These are phyloP conservation scores for Arthonia radiata DNA, from an alignment of 495 filamentous ascomycete genomes.

Conservation along the genomic window DNA sequence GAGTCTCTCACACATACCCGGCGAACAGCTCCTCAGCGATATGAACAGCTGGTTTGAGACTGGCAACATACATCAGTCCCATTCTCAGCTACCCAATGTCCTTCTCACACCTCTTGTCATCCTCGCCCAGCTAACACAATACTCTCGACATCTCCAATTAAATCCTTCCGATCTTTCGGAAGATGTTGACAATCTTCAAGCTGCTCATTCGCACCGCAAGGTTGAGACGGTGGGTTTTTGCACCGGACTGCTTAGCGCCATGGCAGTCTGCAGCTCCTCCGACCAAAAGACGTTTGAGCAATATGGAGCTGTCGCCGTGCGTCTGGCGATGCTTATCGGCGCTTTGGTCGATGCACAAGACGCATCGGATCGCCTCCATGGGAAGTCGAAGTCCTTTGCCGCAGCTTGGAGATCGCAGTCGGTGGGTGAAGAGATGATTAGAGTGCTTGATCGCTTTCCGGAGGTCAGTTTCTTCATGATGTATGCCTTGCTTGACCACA, in stretches of 20 bases:
- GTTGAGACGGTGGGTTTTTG: conserved; percentile 20
- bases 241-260: conserved; percentile 18
- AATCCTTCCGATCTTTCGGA: too few relatives aligned
- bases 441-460: conserved; percentile 8
- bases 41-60: too few relatives aligned
- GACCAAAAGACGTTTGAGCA: conserved; percentile 9
- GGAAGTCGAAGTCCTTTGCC: conserved; percentile 7
- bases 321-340: conserved; percentile 16
- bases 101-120: conserved; percentile 17
- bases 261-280: conserved; percentile 13
- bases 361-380: conserved; percentile 3
- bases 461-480: conserved; percentile 5
- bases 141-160: too few relatives aligned
- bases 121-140: conserved; percentile 14
- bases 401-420: conserved; percentile 10
- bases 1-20: conserved; percentile 7
- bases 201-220: background rate
- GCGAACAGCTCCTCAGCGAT: too few relatives aligned
- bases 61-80: too few relatives aligned
- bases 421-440: conserved; percentile 5
- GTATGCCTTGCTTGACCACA: conserved; percentile 5
- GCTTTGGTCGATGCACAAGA: conserved; percentile 21
- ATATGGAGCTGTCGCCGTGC: conserved; percentile 17
- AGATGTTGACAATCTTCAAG: background rate
- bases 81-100: conserved; percentile 12